Evolutionary conservation across 257 asterid genomes (phyloP).

Genomic region (Solanum phureja): DNA sequence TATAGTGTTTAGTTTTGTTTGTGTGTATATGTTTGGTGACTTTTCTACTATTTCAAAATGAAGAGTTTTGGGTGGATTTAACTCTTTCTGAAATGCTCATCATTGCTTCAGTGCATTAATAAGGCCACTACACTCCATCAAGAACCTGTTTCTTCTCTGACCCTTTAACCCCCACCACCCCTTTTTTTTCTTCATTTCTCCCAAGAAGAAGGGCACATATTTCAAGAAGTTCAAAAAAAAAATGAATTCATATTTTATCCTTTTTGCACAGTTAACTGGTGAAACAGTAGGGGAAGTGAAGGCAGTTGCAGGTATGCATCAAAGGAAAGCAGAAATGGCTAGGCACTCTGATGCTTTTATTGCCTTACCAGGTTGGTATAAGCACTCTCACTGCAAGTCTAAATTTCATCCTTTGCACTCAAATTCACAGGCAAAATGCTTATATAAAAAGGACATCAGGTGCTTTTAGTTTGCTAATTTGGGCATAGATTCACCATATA

Average conservation of each 20-base stretch:
- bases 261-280: slow-evolving; percentile 79
- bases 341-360: slow-evolving; percentile 95
- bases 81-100: slow-evolving; percentile 31
- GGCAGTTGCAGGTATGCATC: slow-evolving; percentile 98
- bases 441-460: neutral
- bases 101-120: slow-evolving; percentile 49
- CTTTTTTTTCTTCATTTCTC: slow-evolving; percentile 4
- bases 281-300: slow-evolving; percentile 97
- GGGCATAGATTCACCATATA: neutral
- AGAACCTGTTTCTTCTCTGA: slow-evolving; percentile 6
- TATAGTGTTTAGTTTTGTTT: neutral
- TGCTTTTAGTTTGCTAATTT: slow-evolving; percentile 6
- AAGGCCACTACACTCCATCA: slow-evolving; percentile 20
- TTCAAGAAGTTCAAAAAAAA: neutral
- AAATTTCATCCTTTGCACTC: slow-evolving; percentile 1
- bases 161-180: neutral
- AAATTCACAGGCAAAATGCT: slow-evolving; percentile 3
- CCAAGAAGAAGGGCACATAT: neutral
- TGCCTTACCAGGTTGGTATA: slow-evolving; percentile 88
- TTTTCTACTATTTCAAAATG: neutral
- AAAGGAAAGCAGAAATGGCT: slow-evolving; percentile 98
- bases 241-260: neutral
- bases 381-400: slow-evolving; percentile 1
- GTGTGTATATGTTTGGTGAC: slow-evolving; percentile 14
- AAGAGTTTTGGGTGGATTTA: slow-evolving; percentile 14